These are phyloP conservation scores for Leccinum angustisporum DNA, from an alignment of 1,284 basidiomycete genomes.

Conservation along the genomic window DNA sequence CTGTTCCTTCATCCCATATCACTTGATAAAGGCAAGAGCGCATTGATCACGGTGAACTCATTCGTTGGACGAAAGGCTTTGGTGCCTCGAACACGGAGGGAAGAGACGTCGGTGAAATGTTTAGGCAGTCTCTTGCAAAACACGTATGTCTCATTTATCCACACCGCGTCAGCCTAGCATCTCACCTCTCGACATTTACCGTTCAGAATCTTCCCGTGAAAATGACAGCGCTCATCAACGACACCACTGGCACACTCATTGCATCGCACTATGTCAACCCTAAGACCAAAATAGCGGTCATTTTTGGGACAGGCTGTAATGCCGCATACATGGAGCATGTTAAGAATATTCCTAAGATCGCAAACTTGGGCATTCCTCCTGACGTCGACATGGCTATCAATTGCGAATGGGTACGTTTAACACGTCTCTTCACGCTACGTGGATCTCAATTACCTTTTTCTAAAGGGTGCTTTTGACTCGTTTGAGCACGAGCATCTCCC, in stretches of 20 bases:
- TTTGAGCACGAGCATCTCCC: constrained; percentile 94
- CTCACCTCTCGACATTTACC: not conserved
- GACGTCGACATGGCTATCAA: constrained; percentile 91
- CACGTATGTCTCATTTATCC: constrained; percentile 43
- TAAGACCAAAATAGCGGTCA: constrained; percentile 88
- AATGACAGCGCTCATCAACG: constrained; percentile 89
- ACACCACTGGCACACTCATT: constrained; percentile 96
- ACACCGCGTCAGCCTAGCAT: not conserved
- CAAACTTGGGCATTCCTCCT: constrained; percentile 67
- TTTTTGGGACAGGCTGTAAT: constrained; percentile 98
- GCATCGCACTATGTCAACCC: constrained; percentile 96
- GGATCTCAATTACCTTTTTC: not conserved
- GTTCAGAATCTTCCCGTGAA: constrained; percentile 68
- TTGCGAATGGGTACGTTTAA: constrained; percentile 80
- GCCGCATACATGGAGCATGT: constrained; percentile 96
- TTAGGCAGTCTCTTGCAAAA: constrained; percentile 79
- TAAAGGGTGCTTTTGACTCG: constrained; percentile 94
- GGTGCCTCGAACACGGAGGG: constrained; percentile 92
- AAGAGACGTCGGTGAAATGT: constrained; percentile 90
- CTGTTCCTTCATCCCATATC: not conserved
- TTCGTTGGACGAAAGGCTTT: constrained; percentile 99
- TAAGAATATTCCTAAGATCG: constrained; percentile 75
- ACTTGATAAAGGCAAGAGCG: constrained; percentile 66
- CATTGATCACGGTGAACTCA: constrained; percentile 94
- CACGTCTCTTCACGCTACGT: not conserved